These are phyloP conservation scores for Suhomyces xylopsoci DNA, from an alignment of 805 yeast species.

Conservation along the genomic window DNA sequence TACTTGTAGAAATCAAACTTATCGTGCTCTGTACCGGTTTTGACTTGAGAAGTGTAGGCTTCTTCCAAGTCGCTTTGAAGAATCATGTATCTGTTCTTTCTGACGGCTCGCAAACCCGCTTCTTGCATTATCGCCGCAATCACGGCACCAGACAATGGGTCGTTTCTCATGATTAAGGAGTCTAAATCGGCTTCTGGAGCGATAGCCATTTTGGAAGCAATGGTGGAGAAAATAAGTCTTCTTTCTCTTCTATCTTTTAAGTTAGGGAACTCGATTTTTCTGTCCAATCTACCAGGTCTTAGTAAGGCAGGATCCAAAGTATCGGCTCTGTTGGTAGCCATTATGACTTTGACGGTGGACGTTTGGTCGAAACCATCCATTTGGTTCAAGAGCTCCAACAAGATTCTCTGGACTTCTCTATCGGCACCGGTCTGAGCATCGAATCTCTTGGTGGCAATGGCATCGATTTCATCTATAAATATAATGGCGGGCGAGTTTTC, in stretches of 20 bases:
- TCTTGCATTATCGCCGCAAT: slow-evolving; percentile 99
- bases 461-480: slow-evolving; percentile 97
- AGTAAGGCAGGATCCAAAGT: slow-evolving; percentile 97
- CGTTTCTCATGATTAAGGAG: slow-evolving; percentile 90
- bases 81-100: slow-evolving; percentile 96
- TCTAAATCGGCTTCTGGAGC: slow-evolving; percentile 98
- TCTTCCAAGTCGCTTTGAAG: slow-evolving; percentile 95
- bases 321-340: slow-evolving; percentile 99
- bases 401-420: slow-evolving; percentile 97
- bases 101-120: slow-evolving; percentile 97
- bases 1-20: slow-evolving; percentile 96
- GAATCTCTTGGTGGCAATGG: slow-evolving; percentile 97
- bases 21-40: slow-evolving; percentile 91
- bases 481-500: slow-evolving; percentile 97
- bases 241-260: slow-evolving; percentile 97
- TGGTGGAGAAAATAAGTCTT: slow-evolving; percentile 90
- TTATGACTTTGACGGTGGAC: slow-evolving; percentile 92
- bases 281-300: slow-evolving; percentile 95
- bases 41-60: slow-evolving; percentile 95
- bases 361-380: slow-evolving; percentile 99
- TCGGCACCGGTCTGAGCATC: slow-evolving; percentile 99
- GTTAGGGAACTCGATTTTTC: slow-evolving; percentile 96
- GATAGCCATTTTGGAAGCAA: slow-evolving; percentile 95
- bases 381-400: slow-evolving; percentile 92
- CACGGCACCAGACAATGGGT: slow-evolving; percentile 94